phyloP scores from a whole-genome alignment of 805 yeast genomes.

The Saccharomycopsis capsularis region DNA sequence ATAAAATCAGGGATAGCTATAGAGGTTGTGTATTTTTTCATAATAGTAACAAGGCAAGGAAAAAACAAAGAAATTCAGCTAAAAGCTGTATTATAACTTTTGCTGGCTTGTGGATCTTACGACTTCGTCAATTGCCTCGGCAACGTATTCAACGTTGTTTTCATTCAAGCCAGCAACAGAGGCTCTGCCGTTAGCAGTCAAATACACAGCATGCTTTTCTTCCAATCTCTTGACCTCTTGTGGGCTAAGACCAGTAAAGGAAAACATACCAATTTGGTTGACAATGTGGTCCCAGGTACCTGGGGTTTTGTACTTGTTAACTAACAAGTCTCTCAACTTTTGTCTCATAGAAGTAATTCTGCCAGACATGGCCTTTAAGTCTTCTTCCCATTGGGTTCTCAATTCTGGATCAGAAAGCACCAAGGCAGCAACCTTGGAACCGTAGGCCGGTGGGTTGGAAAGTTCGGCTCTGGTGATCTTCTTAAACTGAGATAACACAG shows the following conservation, averaged over 20 bases:
- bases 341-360: slow-evolving; percentile 71
- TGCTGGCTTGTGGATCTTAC: too few species aligned
- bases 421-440: slow-evolving; percentile 79
- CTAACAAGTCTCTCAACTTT: slow-evolving; percentile 55
- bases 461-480: slow-evolving; percentile 77
- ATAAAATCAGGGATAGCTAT: too few species aligned
- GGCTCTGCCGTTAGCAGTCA: slow-evolving; percentile 87
- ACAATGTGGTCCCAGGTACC: slow-evolving; percentile 81
- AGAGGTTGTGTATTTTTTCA: too few species aligned
- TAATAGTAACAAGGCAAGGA: too few species aligned
- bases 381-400: slow-evolving; percentile 69
- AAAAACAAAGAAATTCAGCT: too few species aligned
- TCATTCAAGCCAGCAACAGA: slow-evolving; percentile 85
- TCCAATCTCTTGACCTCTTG: slow-evolving; percentile 68
- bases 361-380: slow-evolving; percentile 71
- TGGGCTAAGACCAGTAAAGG: slow-evolving; percentile 73
- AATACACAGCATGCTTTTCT: slow-evolving; percentile 68
- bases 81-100: too few species aligned
- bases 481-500: slow-evolving; percentile 73
- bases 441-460: slow-evolving; percentile 93
- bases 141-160: slow-evolving; percentile 68
- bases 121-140: slow-evolving; percentile 51
- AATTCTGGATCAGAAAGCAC: slow-evolving; percentile 58
- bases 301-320: slow-evolving; percentile 40
- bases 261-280: slow-evolving; percentile 94